These are phyloP conservation scores for Oxalis stricta DNA, from an alignment of 441 rosid genomes.

Conservation along the genomic window DNA sequence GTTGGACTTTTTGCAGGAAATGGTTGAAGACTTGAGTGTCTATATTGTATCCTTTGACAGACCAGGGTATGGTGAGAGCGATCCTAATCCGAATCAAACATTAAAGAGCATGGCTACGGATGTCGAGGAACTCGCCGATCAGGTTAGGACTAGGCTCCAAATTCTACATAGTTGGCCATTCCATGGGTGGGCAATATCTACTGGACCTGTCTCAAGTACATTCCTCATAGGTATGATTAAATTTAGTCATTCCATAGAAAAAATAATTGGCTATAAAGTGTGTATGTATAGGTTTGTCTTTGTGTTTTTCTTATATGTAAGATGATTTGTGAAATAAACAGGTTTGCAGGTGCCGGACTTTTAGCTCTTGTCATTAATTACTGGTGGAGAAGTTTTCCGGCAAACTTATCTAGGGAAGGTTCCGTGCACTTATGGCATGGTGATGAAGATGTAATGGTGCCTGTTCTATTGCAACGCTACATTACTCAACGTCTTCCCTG, in stretches of 20 bases:
- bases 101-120: constrained; percentile 38
- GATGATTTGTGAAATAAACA: constrained; percentile 3
- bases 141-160: constrained; percentile 40
- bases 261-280: neutral
- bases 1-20: constrained; percentile 25
- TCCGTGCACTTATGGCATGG: constrained; percentile 78
- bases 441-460: constrained; percentile 44
- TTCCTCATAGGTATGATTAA: constrained; percentile 58
- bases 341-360: constrained; percentile 44
- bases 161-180: constrained; percentile 41
- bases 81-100: constrained; percentile 38
- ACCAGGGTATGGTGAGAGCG: constrained; percentile 70
- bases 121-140: constrained; percentile 60
- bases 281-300: neutral
- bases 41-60: constrained; percentile 49
- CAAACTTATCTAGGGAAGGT: constrained; percentile 36
- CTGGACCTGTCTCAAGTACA: constrained; percentile 54
- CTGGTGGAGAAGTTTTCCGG: constrained; percentile 50
- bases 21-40: constrained; percentile 31
- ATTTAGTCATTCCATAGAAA: neutral
- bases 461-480: constrained; percentile 51
- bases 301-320: neutral
- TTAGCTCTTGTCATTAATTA: constrained; percentile 48
- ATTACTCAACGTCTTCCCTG: constrained; percentile 49
- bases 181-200: constrained; percentile 48